These are phyloP conservation scores for Lactarius sp. DNA, from an alignment of 768 basidiomycete species.

Conservation along the genomic window DNA sequence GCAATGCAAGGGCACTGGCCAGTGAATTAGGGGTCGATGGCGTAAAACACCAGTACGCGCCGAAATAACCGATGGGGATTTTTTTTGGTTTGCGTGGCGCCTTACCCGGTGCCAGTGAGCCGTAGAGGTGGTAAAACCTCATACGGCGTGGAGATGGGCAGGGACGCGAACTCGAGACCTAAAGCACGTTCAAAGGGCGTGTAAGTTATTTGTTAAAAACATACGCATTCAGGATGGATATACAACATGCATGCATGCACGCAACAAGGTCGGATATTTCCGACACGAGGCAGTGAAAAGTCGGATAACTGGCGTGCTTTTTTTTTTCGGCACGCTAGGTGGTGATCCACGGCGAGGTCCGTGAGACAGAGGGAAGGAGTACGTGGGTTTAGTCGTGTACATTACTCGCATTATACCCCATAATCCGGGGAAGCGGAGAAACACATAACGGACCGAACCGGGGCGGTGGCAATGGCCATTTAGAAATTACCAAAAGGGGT, in stretches of 20 bases:
- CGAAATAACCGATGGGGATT: neutral
- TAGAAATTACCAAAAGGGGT: neutral
- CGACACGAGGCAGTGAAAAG: neutral
- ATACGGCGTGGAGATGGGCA: slow-evolving; percentile 1
- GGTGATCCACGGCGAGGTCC: slow-evolving; percentile 5
- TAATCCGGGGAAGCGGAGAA: neutral
- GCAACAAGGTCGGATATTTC: neutral
- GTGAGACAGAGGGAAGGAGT: neutral
- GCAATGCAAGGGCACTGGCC: neutral
- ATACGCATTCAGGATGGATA: neutral
- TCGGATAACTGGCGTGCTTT: neutral
- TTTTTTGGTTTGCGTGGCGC: neutral
- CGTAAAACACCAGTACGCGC: neutral
- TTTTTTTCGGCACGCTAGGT: neutral
- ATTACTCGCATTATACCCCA: neutral
- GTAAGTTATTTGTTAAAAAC: neutral
- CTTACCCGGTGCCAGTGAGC: neutral
- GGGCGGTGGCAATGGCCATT: neutral
- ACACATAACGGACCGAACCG: neutral
- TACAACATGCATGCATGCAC: neutral
- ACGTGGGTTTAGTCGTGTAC: neutral
- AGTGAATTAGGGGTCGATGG: neutral
- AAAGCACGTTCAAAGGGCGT: neutral
- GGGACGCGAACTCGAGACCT: slow-evolving; percentile 2
- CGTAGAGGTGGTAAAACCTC: neutral